Base-by-base conservation (phyloP, 805 yeast species). In the Hemisphaericaspora nanyangensis region DNA sequence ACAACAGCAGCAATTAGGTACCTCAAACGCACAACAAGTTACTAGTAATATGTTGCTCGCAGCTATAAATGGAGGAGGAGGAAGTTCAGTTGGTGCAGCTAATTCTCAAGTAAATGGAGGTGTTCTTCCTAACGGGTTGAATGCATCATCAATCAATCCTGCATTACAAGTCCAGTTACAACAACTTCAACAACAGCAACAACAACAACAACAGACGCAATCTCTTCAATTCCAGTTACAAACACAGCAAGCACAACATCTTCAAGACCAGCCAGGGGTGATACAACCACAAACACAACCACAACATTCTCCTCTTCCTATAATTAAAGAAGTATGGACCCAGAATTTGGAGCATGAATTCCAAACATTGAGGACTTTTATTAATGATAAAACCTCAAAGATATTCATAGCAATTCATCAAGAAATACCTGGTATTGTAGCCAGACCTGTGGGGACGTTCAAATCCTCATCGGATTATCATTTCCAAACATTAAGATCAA, bases 371-470 rank as follows among this genome's bases (percentile, higher is more conserved):
- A 71, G 89, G 45, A 72, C 74, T 37, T 67, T 83, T 22, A 68
- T 80, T 30, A 75, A 69, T 38, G 74, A 74, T 42, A 80, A 74
- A 32, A 55, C 68, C 5, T 50, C 64, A 7, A 45, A 54, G 50
- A 75, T 79, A 39, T 68, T 72, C 48, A 75, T 84, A 18, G 75
- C 86, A 3, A 76, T 89, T 42, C 90, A 89, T 50, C 89, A 95
- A 34, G 98, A 93, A 60, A 89, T 93, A 56, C 96, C 96, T 0
- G 99, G 99, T 0, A 86, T 95, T 17, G 83, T 91, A 19, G 96
- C 96, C 2, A 77, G 99, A 51, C 99, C 99, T 12, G 85, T 93
- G 44, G 99, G 99, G 15, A 79, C 86, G 15, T 93, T 93, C 63
- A 79, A 87, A 51, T 80, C 93, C 2, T 85, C 93, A 12, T 74